Base-by-base conservation (phyloP, 192 early-diverging fungal genomes). In the Phycomyces nitens region DNA sequence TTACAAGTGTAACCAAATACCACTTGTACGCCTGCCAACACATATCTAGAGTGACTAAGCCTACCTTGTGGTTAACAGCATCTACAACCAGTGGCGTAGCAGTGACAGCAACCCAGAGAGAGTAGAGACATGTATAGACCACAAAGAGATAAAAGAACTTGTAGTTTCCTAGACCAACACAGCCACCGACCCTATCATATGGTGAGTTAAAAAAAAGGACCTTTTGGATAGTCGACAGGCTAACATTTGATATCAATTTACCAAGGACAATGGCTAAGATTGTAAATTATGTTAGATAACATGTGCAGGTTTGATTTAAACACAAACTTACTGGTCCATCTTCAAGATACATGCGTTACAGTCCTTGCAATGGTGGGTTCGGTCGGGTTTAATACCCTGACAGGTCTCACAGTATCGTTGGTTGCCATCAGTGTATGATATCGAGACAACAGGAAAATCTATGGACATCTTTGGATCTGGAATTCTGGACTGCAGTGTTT, bases 311-410 rank as follows among this genome's bases (percentile, higher is more conserved):
- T n/a, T 20, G 40, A 24, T 22, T 38, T 43, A 51, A 20, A 40
- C 22, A 18, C 16, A 15, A 38, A 76, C 82, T 43, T 80, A 84
- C 82, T 84, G 82, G 54, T 84, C 82, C 82, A 84, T 84, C 64
- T 76, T 81, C n/a, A 84, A 50, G 2, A 82, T 78, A 56, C 82
- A 84, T 61, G 64, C 43, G 38, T 79, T 74, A 64, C 82, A 83
- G n/a, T 79, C 80, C 23, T 75, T 75, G 43, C 82, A 83, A 24
- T 83, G 82, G 60, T 83, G 82, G 16, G 75, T 64, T 69, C 82
- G 47, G 53, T 77, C 79, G 8, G 82, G 77, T 47, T 83, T 83
- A 62, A 83, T 51, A 40, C 68, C 52, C 2, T 64, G 53, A 60
- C 74, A 76, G 15, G 47, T 44, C 12, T 70, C 53, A 49, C 74